Evolutionary conservation across 306 rosid species (phyloP).

Genomic region (Senna tora): DNA sequence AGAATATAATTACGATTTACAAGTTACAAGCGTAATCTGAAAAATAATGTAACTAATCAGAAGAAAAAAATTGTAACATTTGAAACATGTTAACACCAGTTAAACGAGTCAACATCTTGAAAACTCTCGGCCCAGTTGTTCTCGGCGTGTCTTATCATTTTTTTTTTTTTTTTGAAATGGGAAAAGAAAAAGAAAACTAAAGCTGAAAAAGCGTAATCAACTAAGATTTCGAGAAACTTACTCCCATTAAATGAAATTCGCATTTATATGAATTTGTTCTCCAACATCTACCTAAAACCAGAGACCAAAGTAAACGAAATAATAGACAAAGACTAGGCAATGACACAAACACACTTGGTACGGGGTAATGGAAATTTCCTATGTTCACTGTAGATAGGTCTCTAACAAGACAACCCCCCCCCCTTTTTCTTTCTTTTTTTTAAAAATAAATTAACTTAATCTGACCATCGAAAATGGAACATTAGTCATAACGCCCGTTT

Average conservation of each 20-base stretch:
- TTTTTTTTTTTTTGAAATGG: not conserved
- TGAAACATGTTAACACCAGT: conserved; percentile 4
- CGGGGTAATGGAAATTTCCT: not conserved
- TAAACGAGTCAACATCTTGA: not conserved
- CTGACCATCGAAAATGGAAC: not conserved
- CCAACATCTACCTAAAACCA: not conserved
- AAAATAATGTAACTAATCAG: not conserved
- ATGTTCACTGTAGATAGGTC: not conserved
- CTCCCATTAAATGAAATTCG: not conserved
- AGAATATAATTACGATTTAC: not conserved
- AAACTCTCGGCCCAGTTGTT: not conserved
- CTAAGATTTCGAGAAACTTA: not conserved
- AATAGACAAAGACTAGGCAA: not conserved
- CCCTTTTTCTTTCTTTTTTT: not conserved
- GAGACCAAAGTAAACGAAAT: not conserved
- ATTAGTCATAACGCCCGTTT: not conserved
- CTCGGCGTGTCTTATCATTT: not conserved
- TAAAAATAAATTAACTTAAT: not conserved
- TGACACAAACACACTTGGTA: not conserved
- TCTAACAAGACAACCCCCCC: not conserved
- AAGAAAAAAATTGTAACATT: not conserved
- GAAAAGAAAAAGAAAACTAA: not conserved
- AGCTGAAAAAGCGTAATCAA: not conserved
- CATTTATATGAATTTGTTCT: not conserved
- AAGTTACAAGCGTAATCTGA: not conserved